These are phyloP conservation scores for Parsonsia alboflavescens DNA, from an alignment of 257 asterid species.

Conservation along the genomic window DNA sequence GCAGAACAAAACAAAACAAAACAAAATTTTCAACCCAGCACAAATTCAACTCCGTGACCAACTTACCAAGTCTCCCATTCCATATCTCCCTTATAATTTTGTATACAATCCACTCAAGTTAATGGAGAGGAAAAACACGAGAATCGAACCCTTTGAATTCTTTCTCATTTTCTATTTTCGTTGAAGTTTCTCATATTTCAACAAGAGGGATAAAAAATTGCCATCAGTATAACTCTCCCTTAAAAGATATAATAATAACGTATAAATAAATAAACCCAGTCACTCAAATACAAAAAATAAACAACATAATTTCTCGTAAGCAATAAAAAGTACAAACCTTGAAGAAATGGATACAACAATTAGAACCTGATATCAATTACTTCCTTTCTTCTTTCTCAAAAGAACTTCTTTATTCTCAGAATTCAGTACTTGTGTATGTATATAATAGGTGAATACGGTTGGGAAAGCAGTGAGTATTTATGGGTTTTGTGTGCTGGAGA, in stretches of 20 bases:
- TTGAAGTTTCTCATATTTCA: neutral
- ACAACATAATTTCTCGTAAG: neutral
- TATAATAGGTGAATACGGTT: neutral
- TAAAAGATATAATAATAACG: neutral
- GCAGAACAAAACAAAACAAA: conserved; percentile 1
- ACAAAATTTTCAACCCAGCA: conserved; percentile 8
- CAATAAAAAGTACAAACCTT: neutral
- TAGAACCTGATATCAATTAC: conserved; percentile 7
- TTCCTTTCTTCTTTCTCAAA: too few species aligned
- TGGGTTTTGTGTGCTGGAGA: conserved; percentile 6
- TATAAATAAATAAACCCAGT: neutral
- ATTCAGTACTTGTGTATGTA: neutral
- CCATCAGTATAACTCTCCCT: neutral
- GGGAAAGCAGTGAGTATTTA: neutral
- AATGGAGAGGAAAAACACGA: neutral
- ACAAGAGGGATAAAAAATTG: conserved; percentile 8
- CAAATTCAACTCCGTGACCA: conserved; percentile 19
- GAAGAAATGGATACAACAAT: neutral
- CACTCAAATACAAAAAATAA: neutral
- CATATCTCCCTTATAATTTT: neutral
- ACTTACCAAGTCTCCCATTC: conserved; percentile 17
- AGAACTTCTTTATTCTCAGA: neutral
- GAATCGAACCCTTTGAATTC: conserved; percentile 19
- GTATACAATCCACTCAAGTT: neutral
- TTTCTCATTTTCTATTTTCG: neutral